These are phyloP conservation scores for Trichoderma harzianum DNA, from an alignment of 2,329 filamentous ascomycete species.

Conservation along the genomic window DNA sequence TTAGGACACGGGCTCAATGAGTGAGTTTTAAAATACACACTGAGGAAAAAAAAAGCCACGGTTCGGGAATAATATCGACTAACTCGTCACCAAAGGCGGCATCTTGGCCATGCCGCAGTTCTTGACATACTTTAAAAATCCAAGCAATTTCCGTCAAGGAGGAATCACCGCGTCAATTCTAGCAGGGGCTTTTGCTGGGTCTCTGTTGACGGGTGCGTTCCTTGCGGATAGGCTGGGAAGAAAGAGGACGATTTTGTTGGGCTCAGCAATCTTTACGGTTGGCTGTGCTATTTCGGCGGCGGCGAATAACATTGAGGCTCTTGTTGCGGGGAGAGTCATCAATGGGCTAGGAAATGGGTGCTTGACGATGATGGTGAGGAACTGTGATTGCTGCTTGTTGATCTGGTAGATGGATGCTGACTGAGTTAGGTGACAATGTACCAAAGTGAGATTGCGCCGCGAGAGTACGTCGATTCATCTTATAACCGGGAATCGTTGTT, in stretches of 20 bases:
- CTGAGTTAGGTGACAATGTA: slow-evolving; percentile 4
- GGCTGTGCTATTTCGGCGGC: slow-evolving; percentile 5
- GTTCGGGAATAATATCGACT: neutral
- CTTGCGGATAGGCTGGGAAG: slow-evolving; percentile 14
- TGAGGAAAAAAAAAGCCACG: neutral
- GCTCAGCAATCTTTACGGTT: slow-evolving; percentile 13
- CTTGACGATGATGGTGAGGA: slow-evolving; percentile 16
- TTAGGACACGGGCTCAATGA: slow-evolving; percentile 18
- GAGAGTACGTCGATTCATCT: neutral
- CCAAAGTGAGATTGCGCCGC: slow-evolving; percentile 16
- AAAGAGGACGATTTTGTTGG: slow-evolving; percentile 7
- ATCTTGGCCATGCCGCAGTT: slow-evolving; percentile 18
- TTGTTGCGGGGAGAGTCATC: slow-evolving; percentile 17
- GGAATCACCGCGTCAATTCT: slow-evolving; percentile 18
- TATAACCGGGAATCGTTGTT: neutral
- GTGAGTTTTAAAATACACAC: neutral
- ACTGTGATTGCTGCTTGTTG: neutral
- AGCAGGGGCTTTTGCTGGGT: slow-evolving; percentile 13
- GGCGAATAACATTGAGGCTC: slow-evolving; percentile 13
- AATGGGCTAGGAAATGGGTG: slow-evolving; percentile 17
- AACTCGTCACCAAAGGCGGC: neutral
- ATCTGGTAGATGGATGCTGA: neutral
- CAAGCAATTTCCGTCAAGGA: slow-evolving; percentile 17
- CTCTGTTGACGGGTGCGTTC: slow-evolving; percentile 15
- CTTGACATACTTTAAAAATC: slow-evolving; percentile 14